phyloP scores from a whole-genome alignment of 805 yeast species.

The Brettanomyces anomalus region DNA sequence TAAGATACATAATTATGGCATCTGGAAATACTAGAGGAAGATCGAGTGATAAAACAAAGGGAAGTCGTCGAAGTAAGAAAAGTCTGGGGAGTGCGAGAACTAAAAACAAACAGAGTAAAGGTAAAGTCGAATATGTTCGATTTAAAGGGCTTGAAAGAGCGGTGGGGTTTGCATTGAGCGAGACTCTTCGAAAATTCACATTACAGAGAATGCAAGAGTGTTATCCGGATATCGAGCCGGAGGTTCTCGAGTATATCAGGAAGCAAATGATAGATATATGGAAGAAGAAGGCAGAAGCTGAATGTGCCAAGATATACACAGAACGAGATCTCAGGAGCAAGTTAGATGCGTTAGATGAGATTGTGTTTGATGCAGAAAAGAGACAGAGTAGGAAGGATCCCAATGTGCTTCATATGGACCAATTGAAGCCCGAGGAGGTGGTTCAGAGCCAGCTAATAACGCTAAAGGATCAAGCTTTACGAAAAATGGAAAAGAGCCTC shows the following conservation, averaged over 20 bases:
- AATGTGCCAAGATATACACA: slow-evolving; percentile 37
- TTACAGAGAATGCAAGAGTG: slow-evolving; percentile 35
- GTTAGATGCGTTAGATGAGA: slow-evolving; percentile 38
- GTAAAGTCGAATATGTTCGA: slow-evolving; percentile 12
- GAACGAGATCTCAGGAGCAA: slow-evolving; percentile 36
- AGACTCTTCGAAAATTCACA: slow-evolving; percentile 36
- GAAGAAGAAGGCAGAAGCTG: slow-evolving; percentile 31
- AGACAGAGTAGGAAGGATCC: not conserved
- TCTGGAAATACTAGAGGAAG: too few relatives aligned
- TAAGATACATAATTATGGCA: too few relatives aligned
- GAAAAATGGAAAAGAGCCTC: slow-evolving; percentile 10
- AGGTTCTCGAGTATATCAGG: slow-evolving; percentile 34
- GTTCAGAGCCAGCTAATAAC: slow-evolving; percentile 12
- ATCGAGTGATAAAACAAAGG: too few relatives aligned
- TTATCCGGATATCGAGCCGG: slow-evolving; percentile 37
- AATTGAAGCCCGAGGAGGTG: slow-evolving; percentile 16
- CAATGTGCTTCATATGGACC: not conserved
- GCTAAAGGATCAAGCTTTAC: slow-evolving; percentile 10
- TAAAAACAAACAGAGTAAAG: too few relatives aligned
- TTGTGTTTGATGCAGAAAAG: slow-evolving; percentile 30
- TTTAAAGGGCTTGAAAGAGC: slow-evolving; percentile 26
- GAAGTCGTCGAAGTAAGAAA: too few relatives aligned
- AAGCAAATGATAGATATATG: slow-evolving; percentile 37
- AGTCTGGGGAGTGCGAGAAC: too few relatives aligned
- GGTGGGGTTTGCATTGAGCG: slow-evolving; percentile 28